Base-by-base conservation (phyloP, 1,284 basidiomycete species). In the Cryptococcus sp. region DNA sequence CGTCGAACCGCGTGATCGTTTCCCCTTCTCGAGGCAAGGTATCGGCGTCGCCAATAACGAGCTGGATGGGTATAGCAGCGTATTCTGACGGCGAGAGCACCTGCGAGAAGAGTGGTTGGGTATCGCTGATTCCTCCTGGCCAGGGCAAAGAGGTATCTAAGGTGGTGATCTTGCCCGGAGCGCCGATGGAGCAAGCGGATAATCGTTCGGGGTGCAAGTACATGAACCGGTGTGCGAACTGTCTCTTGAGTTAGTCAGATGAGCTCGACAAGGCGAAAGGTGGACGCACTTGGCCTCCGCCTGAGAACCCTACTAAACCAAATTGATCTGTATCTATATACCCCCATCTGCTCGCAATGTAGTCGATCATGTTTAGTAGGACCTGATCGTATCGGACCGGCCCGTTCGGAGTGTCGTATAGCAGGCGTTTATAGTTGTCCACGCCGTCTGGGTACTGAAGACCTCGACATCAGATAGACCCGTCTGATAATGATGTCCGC, bases 221-320 rank as follows among this genome's bases (percentile, higher is more conserved):
- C 27, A 66, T 45, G 59, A 66, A 63, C 30, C 64, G 57, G 43
- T 64, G 64, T 19, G 58, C 59, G 45, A 66, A 66, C 57, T 66
- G 62, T 11, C 3, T 35, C 54, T 10, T 35, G 30, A 35, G 30
- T 35, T 8, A 35, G 30, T 35, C 8, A 13, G 10, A 5, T 35
- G 30, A 13, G 13, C 5, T 4, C 2, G 30, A 35, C 30, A 13
- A 35, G 30, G 30, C 4, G 8, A 8, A 35, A 35, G 30, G 4
- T 35, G 13, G 47, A 48, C 47, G 20, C 19, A 48, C 47, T 27
- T 48, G 47, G 6, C 54, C 62, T 3, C 64, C 64, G n/a, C 64
- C 62, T 17, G 59, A 62, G 48, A 63, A 66, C 0, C 64, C 64
- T 1, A 58, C 52, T 38, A 66, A 39, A 1, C 50, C 39, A n/a